These are phyloP conservation scores for Trichophyton equinum DNA, from an alignment of 2,329 filamentous ascomycete species.

Conservation along the genomic window DNA sequence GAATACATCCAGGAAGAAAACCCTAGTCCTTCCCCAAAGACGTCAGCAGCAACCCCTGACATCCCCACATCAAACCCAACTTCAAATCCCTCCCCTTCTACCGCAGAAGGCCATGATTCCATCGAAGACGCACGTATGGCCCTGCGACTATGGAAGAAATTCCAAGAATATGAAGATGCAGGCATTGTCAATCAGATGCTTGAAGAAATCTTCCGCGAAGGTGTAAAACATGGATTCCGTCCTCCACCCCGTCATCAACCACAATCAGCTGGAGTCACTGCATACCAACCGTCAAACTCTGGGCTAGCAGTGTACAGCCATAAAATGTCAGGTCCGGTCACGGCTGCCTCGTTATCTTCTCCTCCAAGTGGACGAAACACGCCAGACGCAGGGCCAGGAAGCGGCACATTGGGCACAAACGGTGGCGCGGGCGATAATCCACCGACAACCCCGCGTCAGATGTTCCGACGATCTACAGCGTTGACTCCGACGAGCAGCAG, in stretches of 20 bases:
- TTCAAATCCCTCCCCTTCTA: conserved; percentile 8
- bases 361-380: conserved; percentile 29
- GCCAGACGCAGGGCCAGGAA: conserved; percentile 19
- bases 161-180: conserved; percentile 74
- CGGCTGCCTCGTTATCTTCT: background rate
- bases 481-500: conserved; percentile 33
- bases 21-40: conserved; percentile 7
- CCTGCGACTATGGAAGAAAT: conserved; percentile 77
- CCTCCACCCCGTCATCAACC: conserved; percentile 34
- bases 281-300: background rate
- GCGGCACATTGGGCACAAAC: conserved; percentile 14
- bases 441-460: conserved; percentile 32
- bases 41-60: background rate
- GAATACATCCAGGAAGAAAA: conserved; percentile 87
- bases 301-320: background rate
- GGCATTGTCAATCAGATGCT: conserved; percentile 74
- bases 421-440: conserved; percentile 17
- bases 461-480: conserved; percentile 30
- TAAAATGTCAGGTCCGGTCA: background rate
- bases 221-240: conserved; percentile 45
- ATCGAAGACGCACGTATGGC: conserved; percentile 93
- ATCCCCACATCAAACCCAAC: background rate
- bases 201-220: conserved; percentile 69
- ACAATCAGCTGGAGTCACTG: background rate
- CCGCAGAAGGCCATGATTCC: conserved; percentile 57